Evolutionary conservation across 805 yeast genomes (phyloP).

Genomic region (Sugiyamaella smithiae): DNA sequence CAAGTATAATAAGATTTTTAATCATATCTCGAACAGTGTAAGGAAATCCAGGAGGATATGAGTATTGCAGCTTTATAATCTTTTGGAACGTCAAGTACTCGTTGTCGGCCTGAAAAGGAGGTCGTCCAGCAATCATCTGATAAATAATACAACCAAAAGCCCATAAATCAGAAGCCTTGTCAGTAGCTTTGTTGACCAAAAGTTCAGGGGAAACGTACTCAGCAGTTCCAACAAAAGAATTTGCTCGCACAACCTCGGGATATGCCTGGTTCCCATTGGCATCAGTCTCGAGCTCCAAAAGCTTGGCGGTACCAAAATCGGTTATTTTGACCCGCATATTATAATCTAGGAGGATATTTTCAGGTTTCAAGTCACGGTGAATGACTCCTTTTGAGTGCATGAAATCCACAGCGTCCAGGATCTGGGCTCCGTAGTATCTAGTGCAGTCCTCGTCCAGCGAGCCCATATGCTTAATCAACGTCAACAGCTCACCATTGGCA

Average conservation of each 20-base stretch:
- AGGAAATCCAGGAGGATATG: conserved; percentile 68
- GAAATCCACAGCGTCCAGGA: conserved; percentile 85
- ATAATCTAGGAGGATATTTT: conserved; percentile 78
- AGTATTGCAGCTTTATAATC: conserved; percentile 72
- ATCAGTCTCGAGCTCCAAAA: conserved; percentile 42
- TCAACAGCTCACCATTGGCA: conserved; percentile 87
- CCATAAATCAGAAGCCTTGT: conserved; percentile 87
- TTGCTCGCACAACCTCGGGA: conserved; percentile 40
- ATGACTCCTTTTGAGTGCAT: conserved; percentile 88
- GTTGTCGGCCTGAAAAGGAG: conserved; percentile 85
- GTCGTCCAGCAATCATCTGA: conserved; percentile 78
- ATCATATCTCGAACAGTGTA: conserved; percentile 62
- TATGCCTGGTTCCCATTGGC: conserved; percentile 28
- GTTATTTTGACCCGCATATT: conserved; percentile 89
- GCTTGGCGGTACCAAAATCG: conserved; percentile 97
- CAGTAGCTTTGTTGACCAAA: conserved; percentile 71
- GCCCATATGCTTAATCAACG: conserved; percentile 62
- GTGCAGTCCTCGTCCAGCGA: conserved; percentile 72
- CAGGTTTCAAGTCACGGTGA: conserved; percentile 94
- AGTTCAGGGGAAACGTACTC: conserved; percentile 95
- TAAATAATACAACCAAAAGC: conserved; percentile 86
- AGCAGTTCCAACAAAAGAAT: conserved; percentile 94
- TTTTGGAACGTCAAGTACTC: conserved; percentile 87
- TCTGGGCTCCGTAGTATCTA: conserved; percentile 77
- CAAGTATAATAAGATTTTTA: conserved; percentile 60